phyloP scores from a whole-genome alignment of 176 grass and related monocot species.

The Stipa capillata region DNA sequence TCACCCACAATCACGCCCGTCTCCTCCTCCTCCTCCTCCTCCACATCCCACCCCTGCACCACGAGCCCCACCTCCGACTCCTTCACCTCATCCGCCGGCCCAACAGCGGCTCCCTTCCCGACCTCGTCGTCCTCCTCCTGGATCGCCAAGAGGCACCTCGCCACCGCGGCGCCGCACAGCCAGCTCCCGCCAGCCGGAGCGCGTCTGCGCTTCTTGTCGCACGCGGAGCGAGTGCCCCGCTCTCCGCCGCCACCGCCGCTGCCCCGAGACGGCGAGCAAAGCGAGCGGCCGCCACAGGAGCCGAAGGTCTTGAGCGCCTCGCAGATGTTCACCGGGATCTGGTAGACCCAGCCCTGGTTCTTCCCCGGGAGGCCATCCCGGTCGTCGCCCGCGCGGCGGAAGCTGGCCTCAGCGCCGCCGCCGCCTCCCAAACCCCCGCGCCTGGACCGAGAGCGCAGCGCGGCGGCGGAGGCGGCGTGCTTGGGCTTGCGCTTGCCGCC shows the following conservation, averaged over 20 bases:
- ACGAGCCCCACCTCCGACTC: slow-evolving; percentile 33
- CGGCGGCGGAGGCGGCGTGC: slow-evolving; percentile 30
- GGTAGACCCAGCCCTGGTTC: slow-evolving; percentile 88
- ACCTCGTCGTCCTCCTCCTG: slow-evolving; percentile 34
- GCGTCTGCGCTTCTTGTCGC: slow-evolving; percentile 19
- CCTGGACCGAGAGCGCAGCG: slow-evolving; percentile 58
- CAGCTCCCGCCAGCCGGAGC: slow-evolving; percentile 17
- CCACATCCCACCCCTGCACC: slow-evolving; percentile 44
- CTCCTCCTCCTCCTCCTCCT: slow-evolving; percentile 32
- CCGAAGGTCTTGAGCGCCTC: slow-evolving; percentile 76
- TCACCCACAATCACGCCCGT: slow-evolving; percentile 38
- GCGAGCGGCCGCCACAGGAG: slow-evolving; percentile 66
- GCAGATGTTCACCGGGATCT: slow-evolving; percentile 95
- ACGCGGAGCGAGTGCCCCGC: slow-evolving; percentile 4
- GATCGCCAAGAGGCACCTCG: slow-evolving; percentile 70
- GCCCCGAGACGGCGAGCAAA: slow-evolving; percentile 56
- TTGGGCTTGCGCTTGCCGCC: slow-evolving; percentile 67
- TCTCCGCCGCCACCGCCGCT: too few species aligned
- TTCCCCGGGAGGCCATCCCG: slow-evolving; percentile 45
- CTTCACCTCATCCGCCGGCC: slow-evolving; percentile 38
- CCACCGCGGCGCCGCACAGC: slow-evolving; percentile 69
- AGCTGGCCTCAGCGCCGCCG: slow-evolving; percentile 58
- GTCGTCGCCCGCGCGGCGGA: slow-evolving; percentile 46
- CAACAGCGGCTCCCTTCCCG: slow-evolving; percentile 33
- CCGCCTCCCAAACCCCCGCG: slow-evolving; percentile 23